Conservation (phyloP, 164 flowering plant species). For the Macadamia tetraphylla region DNA sequence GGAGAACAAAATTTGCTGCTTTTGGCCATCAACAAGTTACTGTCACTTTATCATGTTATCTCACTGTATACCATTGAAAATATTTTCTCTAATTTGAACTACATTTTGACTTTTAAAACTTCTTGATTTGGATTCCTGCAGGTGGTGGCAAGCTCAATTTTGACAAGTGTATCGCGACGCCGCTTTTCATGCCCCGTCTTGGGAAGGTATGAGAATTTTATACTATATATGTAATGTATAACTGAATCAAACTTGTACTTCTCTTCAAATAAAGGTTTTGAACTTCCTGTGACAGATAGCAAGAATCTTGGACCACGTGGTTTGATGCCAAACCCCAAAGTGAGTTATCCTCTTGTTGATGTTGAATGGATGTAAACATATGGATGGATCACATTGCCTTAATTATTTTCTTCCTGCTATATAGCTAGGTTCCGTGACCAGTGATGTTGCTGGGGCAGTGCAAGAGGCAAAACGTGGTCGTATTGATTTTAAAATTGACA, state of each 20-base stretch:
- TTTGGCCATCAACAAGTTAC: too few relatives aligned
- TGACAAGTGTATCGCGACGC: slow-evolving; percentile 84
- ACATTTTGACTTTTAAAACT: slow-evolving; percentile 2
- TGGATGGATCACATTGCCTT: background rate
- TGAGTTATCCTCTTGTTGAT: slow-evolving; percentile 22
- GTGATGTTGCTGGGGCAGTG: slow-evolving; percentile 64
- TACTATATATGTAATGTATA: background rate
- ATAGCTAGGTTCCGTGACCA: slow-evolving; percentile 79
- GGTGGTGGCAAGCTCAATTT: slow-evolving; percentile 67
- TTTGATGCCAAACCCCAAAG: slow-evolving; percentile 80
- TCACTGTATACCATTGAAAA: too few relatives aligned
- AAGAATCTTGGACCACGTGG: slow-evolving; percentile 63
- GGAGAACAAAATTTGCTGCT: too few relatives aligned
- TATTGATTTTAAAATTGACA: slow-evolving; percentile 72
- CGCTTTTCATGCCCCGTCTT: slow-evolving; percentile 55
- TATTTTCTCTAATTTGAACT: background rate
- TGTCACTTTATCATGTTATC: background rate
- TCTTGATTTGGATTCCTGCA: slow-evolving; percentile 24
- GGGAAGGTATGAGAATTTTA: slow-evolving; percentile 45
- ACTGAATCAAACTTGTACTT: background rate
- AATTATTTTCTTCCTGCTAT: slow-evolving; percentile 11
- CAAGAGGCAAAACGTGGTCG: slow-evolving; percentile 65
- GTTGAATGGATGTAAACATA: background rate
- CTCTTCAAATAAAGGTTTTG: slow-evolving; percentile 2
- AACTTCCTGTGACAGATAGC: slow-evolving; percentile 48